Percentiles rank a stretch among this genome's conserved stretches.
These are phyloP conservation scores for Irpex sp. DNA, from an alignment of 1,284 basidiomycete genomes.

Conservation along the genomic window DNA sequence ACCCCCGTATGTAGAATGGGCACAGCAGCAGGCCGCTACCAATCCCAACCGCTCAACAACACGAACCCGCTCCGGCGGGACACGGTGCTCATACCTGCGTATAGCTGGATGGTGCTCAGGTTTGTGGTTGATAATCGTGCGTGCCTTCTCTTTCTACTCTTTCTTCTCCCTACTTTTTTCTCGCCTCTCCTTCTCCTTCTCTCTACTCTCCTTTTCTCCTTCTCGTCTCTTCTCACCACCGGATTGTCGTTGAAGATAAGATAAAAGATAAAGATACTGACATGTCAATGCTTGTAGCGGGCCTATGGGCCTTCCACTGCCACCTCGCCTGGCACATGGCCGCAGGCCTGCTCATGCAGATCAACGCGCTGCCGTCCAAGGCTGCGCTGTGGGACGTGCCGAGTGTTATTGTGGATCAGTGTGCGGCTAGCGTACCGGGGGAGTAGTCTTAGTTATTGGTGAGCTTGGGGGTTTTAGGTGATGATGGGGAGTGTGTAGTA, in stretches of 20 bases:
- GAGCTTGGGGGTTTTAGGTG: no score
- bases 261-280: no score
- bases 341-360: slow-evolving; percentile 31
- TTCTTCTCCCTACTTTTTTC: no score
- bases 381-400: slow-evolving; percentile 25
- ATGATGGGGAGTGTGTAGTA: no score
- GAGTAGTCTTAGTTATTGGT: no score
- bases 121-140: slow-evolving; percentile 31
- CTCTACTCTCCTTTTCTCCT: no score
- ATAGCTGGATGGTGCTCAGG: slow-evolving; percentile 28
- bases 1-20: no score
- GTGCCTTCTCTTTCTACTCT: no score
- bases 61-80: slow-evolving; percentile 29
- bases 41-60: slow-evolving; percentile 22
- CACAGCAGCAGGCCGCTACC: slow-evolving; percentile 25
- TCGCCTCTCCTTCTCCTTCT: no score
- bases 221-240: no score
- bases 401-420: slow-evolving; percentile 28
- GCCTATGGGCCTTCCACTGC: slow-evolving; percentile 33
- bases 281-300: no score
- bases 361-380: slow-evolving; percentile 25
- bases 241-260: no score
- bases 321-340: slow-evolving; percentile 35
- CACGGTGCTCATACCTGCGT: slow-evolving; percentile 30
- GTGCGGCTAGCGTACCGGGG: slow-evolving; percentile 2